Evolutionary conservation across 2,329 filamentous ascomycete genomes (phyloP).

Genomic region (Hypocrella siamensis): DNA sequence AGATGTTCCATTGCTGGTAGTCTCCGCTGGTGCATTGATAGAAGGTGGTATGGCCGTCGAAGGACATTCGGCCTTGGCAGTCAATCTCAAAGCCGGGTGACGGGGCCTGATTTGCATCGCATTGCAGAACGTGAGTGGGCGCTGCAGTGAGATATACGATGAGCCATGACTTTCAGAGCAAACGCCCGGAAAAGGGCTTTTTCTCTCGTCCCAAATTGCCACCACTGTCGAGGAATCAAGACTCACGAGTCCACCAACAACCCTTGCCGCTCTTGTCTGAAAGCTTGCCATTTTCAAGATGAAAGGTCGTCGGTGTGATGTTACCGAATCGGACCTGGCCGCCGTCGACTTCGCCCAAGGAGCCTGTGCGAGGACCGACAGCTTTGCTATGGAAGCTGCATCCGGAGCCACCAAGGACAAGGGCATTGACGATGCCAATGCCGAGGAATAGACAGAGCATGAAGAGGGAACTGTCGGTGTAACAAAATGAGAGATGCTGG

Average conservation of each 20-base stretch:
- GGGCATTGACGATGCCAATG: slow-evolving; percentile 5
- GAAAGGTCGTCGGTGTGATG: slow-evolving; percentile 32
- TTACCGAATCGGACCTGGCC: slow-evolving; percentile 40
- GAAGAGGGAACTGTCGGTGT: background rate
- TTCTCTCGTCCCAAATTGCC: background rate
- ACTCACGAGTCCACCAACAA: slow-evolving; percentile 46
- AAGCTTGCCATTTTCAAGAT: slow-evolving; percentile 36
- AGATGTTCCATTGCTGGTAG: slow-evolving; percentile 38
- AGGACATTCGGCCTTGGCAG: slow-evolving; percentile 34
- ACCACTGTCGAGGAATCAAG: background rate
- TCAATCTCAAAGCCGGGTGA: slow-evolving; percentile 39
- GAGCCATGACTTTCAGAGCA: background rate
- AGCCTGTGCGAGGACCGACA: slow-evolving; percentile 30
- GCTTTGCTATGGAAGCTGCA: slow-evolving; percentile 32
- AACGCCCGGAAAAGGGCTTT: background rate
- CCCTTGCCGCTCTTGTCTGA: slow-evolving; percentile 40
- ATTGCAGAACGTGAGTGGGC: slow-evolving; percentile 44
- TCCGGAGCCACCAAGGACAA: slow-evolving; percentile 5
- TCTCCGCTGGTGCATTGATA: slow-evolving; percentile 42
- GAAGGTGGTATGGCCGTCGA: slow-evolving; percentile 35
- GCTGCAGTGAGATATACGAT: slow-evolving; percentile 14
- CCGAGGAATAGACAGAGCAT: slow-evolving; percentile 4
- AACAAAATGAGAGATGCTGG: background rate
- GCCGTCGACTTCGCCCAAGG: slow-evolving; percentile 42
- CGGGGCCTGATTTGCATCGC: slow-evolving; percentile 35